Base-by-base conservation (phyloP, 2,329 filamentous ascomycete genomes). In the Colletotrichum sublineola region DNA sequence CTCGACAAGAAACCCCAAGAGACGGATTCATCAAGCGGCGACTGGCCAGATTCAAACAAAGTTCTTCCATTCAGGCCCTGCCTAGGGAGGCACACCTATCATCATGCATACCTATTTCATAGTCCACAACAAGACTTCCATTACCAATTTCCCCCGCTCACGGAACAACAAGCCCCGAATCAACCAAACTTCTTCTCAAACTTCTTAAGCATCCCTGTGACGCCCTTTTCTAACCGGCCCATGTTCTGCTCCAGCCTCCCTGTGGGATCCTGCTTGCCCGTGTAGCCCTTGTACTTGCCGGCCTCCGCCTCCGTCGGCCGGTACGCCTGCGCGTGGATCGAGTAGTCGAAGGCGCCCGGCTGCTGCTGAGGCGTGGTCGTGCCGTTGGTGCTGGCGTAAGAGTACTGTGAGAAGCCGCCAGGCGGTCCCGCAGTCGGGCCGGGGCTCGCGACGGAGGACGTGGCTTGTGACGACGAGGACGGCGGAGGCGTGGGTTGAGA, bases 171-270 rank as follows among this genome's bases (percentile, higher is more conserved):
- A 38, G n/a, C 33, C 18, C 20, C 20, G 4, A 29, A 14, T 80
- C 77, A 90, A 0, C 86, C 87, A 82, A 92, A 91, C 79, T 90
- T 93, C 89, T 93, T 94, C 84, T 95, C 93, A 81, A 95, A 87
- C 83, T 91, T 94, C 87, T 92, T 94, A 75, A 95, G 81, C 85
- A 94, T 91, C 8, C 91, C 90, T 38, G 89, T 88, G 5, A 94
- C 88, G 1, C 92, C 91, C 80, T 90, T 90, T 82, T 95, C 93
- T 44, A 94, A 77, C 76, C 89, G 86, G 38, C 89, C 90, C 0
- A 92, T 89, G 73, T 89, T 87, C 79, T 91, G 88, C 77, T 93
- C 92, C 40, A 94, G 80, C 78, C 86, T 89, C 8, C 82, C 88
- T 73, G 82, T 80, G 4, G 80, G 77, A 68, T 89, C 86, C 67